Conservation (phyloP, 345 rosid species). For the Eucalyptus decipiens region DNA sequence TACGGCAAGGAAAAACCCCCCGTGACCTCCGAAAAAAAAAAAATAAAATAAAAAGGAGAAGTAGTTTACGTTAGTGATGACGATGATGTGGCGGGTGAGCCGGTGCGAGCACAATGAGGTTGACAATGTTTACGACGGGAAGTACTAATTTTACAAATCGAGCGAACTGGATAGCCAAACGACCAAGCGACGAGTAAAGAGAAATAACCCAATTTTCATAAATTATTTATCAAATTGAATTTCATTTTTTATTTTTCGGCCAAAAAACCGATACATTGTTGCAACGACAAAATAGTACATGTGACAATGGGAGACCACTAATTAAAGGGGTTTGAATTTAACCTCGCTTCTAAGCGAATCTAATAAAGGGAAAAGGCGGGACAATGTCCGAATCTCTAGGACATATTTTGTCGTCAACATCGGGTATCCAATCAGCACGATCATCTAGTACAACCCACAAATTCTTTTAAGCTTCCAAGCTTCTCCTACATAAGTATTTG, state of each 20-base stretch:
- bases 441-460: neutral
- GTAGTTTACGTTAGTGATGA: neutral
- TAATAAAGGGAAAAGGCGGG: too few relatives aligned
- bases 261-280: neutral
- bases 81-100: neutral
- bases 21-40: neutral
- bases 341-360: neutral
- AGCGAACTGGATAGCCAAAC: too few relatives aligned
- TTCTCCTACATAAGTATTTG: neutral
- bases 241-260: neutral
- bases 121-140: too few relatives aligned
- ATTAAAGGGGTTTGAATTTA: neutral
- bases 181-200: neutral
- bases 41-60: neutral
- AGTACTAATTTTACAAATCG: too few relatives aligned
- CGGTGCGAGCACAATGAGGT: neutral
- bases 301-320: neutral
- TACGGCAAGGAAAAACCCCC: neutral
- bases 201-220: neutral
- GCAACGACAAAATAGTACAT: neutral
- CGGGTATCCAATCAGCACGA: neutral
- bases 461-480: neutral
- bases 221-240: neutral
- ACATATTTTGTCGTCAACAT: neutral
- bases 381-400: neutral